Base-by-base conservation (phyloP, 495 filamentous ascomycete genomes). In the Xylaria palmicola region DNA sequence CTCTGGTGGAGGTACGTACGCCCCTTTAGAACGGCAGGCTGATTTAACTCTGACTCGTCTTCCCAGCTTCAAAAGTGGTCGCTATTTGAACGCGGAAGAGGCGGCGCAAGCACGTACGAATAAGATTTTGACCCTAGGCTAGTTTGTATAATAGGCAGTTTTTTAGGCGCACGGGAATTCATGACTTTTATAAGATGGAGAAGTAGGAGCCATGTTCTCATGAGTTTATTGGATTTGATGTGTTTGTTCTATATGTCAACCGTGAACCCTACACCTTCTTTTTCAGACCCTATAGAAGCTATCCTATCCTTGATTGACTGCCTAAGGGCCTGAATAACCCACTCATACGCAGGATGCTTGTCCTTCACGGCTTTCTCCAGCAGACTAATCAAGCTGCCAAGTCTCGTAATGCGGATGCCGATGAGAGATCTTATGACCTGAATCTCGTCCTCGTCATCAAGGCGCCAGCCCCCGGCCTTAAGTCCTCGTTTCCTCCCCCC, bases 311-410 rank as follows among this genome's bases (percentile, higher is more conserved):
- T 49, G 13, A 26, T 26, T 20, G 32, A 53, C 30, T 52, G 49
- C 17, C 49, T 36, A 3, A 52, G 49, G 12, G 49, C 49, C 0
- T 30, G 49, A 7, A 52, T 36, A 20, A 52, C 30, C 49, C 49
- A 52, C 30, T 52, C 49, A 15, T 52, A 52, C n/a, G 30, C 49
- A 22, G 49, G 49, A 24, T 37, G 49, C 20, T 52, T 29, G n/a
- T 17, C 26, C 13, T 52, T 52, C 9, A 52, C 49, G 8, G 9
- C 49, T 15, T 30, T 36, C 22, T 37, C 49, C n/a, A 52, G 49
- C 4, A 36, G 30, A 3, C 7, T 36, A 22, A 37, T 52, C 9
- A 52, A 30, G 7, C 17, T 36, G 1, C 49, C 17, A n/a, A 52
- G 19, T 20, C 30, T 34, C 6, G 49, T 52, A 10, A 52, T 36